Percentiles rank a stretch among this genome's conserved stretches.
Conservation (phyloP, 441 rosid species). For the Brassica hybrid region DNA sequence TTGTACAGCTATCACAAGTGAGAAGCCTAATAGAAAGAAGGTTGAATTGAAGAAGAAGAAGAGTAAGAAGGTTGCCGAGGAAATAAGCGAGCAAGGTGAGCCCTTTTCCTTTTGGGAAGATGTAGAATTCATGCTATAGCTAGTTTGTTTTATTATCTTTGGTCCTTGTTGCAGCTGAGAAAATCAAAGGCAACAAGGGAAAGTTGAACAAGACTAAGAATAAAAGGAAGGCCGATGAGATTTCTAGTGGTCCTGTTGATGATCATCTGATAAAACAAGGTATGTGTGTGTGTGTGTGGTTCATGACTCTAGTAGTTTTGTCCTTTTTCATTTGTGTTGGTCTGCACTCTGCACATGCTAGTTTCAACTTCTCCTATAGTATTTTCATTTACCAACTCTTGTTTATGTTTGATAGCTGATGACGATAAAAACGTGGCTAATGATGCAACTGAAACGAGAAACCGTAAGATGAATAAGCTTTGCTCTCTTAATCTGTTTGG, state of each 20-base stretch:
- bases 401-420: constrained; percentile 28
- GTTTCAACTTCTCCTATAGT: background rate
- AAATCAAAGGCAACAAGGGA: constrained; percentile 26
- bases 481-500: background rate
- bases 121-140: background rate
- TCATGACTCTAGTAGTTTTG: background rate
- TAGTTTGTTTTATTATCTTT: background rate
- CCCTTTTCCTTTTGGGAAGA: background rate
- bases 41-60: constrained; percentile 25
- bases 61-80: constrained; percentile 4
- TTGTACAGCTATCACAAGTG: constrained; percentile 31
- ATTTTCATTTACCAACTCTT: background rate
- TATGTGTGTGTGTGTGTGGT: constrained; percentile 18
- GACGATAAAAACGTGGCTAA: constrained; percentile 5
- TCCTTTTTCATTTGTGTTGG: constrained; percentile 8
- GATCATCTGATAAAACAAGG: constrained; percentile 21
- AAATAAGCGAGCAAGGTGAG: constrained; percentile 19
- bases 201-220: constrained; percentile 33
- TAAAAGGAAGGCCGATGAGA: constrained; percentile 38
- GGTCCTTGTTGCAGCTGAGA: constrained; percentile 30
- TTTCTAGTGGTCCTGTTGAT: constrained; percentile 18
- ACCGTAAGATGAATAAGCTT: constrained; percentile 26
- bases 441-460: constrained; percentile 30
- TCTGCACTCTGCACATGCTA: background rate
- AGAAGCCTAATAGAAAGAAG: constrained; percentile 22